These are phyloP conservation scores for Magnaporthiopsis incrustans DNA, from an alignment of 2,329 filamentous ascomycete species.

Conservation along the genomic window DNA sequence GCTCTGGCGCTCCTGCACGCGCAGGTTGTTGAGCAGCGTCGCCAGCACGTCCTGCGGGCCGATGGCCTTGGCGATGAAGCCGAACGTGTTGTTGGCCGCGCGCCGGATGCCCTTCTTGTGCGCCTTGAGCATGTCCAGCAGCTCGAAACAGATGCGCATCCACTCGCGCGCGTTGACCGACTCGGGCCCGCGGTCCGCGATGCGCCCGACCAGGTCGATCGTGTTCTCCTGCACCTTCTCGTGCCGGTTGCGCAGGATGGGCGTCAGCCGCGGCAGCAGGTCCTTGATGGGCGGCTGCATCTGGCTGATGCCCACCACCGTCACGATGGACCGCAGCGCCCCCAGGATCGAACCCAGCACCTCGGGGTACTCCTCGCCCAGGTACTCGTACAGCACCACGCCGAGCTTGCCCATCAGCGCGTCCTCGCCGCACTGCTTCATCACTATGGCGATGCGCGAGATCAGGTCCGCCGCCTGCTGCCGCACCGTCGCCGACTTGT, in stretches of 20 bases:
- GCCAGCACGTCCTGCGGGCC: slow-evolving; percentile 95
- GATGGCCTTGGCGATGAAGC: slow-evolving; percentile 98
- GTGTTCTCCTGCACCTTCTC: slow-evolving; percentile 99
- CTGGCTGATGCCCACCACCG: slow-evolving; percentile 92
- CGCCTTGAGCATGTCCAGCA: slow-evolving; percentile 98
- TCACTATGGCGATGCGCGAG: slow-evolving; percentile 94
- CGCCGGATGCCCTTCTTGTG: slow-evolving; percentile 99
- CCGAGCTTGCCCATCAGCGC: slow-evolving; percentile 92
- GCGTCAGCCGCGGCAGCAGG: slow-evolving; percentile 85
- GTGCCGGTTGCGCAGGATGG: slow-evolving; percentile 96
- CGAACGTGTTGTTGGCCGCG: slow-evolving; percentile 98
- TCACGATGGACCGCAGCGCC: slow-evolving; percentile 90
- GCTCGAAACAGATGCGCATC: slow-evolving; percentile 99
- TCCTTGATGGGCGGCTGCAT: slow-evolving; percentile 98
- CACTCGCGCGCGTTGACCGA: slow-evolving; percentile 95
- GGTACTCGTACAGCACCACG: slow-evolving; percentile 91
- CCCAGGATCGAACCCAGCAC: slow-evolving; percentile 94
- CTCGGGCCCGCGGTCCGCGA: slow-evolving; percentile 92
- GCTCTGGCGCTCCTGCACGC: slow-evolving; percentile 95
- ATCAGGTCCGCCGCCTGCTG: slow-evolving; percentile 96
- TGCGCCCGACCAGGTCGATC: slow-evolving; percentile 94
- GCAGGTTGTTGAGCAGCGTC: slow-evolving; percentile 89
- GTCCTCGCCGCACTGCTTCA: slow-evolving; percentile 98
- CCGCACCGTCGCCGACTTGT: slow-evolving; percentile 92
- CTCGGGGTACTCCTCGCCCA: slow-evolving; percentile 97